Percentiles rank a stretch among this genome's conserved stretches.
Evolutionary conservation across 2,329 filamentous ascomycete species (phyloP).

Genomic region (Botrytis deweyae): DNA sequence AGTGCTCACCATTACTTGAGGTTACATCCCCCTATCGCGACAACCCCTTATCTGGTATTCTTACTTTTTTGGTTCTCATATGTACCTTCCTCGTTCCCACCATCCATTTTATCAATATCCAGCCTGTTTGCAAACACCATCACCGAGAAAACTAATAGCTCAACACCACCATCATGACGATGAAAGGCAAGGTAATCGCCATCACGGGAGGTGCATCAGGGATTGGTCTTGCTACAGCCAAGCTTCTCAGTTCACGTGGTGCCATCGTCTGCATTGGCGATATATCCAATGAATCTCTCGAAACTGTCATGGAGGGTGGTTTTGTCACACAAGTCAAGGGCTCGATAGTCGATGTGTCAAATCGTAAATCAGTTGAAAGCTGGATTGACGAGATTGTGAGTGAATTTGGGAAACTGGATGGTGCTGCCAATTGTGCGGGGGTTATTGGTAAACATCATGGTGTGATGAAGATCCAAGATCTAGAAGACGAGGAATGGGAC

Average conservation of each 20-base stretch:
- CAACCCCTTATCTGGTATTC: neutral
- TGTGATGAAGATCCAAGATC: slow-evolving; percentile 33
- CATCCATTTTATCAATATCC: neutral
- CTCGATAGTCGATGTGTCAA: slow-evolving; percentile 35
- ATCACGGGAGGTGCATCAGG: slow-evolving; percentile 78
- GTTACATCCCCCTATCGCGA: neutral
- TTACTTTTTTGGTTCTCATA: neutral
- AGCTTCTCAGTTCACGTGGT: slow-evolving; percentile 39
- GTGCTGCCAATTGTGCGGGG: slow-evolving; percentile 53
- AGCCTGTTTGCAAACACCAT: neutral
- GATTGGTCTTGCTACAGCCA: slow-evolving; percentile 72
- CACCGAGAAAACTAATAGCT: neutral
- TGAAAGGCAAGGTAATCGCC: slow-evolving; percentile 58
- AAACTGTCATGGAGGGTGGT: slow-evolving; percentile 30
- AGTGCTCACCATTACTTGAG: neutral
- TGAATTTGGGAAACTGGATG: slow-evolving; percentile 43
- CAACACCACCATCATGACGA: slow-evolving; percentile 30
- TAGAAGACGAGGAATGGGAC: slow-evolving; percentile 43
- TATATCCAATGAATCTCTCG: slow-evolving; percentile 27
- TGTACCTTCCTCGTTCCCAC: neutral
- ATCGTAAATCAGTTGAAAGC: slow-evolving; percentile 37
- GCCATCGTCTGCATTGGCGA: slow-evolving; percentile 36
- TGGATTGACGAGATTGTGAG: slow-evolving; percentile 42
- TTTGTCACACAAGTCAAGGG: neutral
- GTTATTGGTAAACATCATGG: slow-evolving; percentile 41